These are phyloP conservation scores for Dendrobium huoshanense DNA, from an alignment of 106 monocot genomes.

Conservation along the genomic window DNA sequence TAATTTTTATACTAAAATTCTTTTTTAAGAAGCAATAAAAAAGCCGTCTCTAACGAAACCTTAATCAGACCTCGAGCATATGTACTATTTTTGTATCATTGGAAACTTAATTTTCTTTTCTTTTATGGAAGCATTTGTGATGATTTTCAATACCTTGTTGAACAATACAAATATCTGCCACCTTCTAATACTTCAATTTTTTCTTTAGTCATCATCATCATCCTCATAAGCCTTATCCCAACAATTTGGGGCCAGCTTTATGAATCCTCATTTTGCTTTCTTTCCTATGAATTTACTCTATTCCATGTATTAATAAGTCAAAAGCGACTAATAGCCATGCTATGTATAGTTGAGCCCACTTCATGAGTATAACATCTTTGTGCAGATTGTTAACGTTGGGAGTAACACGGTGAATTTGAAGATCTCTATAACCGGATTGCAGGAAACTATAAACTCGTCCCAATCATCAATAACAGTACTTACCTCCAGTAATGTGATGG, in stretches of 20 bases:
- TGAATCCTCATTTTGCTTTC: neutral
- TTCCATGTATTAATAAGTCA: neutral
- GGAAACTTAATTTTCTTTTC: neutral
- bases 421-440: slow-evolving; percentile 48
- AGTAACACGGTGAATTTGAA: slow-evolving; percentile 39
- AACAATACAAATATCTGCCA: neutral
- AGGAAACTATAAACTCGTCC: slow-evolving; percentile 28
- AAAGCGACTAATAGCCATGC: neutral
- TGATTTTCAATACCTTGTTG: neutral
- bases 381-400: slow-evolving; percentile 89
- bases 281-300: neutral
- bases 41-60: no score
- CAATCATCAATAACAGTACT: slow-evolving; percentile 52
- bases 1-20: no score
- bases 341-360: neutral
- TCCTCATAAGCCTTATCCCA: neutral
- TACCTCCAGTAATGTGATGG: slow-evolving; percentile 55
- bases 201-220: neutral
- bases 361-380: neutral
- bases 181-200: neutral
- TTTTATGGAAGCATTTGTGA: neutral
- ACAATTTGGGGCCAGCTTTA: neutral
- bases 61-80: no score
- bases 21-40: no score
- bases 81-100: neutral